A percentile compares a stretch with the other conserved stretches of the same genome.
Evolutionary conservation across 1,284 basidiomycete genomes (phyloP).

Genomic region (Melampsora americana): DNA sequence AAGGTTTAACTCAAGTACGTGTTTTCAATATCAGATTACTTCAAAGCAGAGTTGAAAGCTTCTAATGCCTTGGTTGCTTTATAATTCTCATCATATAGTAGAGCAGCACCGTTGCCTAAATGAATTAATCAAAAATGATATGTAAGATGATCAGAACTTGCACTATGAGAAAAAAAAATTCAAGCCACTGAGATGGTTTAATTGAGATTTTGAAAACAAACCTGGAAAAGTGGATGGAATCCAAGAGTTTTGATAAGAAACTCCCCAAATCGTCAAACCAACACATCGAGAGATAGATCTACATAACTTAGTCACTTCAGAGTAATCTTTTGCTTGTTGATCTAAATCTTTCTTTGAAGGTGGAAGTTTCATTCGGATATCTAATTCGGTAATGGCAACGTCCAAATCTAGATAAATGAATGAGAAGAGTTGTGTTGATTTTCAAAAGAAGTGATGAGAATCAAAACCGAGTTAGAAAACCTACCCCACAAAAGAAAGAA

Average conservation of each 20-base stretch:
- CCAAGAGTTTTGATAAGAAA: constrained; percentile 14
- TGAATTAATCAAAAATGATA: not conserved
- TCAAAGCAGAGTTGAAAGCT: not conserved
- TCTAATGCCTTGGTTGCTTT: not conserved
- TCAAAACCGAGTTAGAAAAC: not conserved
- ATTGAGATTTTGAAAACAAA: too few species aligned
- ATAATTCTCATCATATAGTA: constrained; percentile 2
- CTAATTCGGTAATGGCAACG: constrained; percentile 25
- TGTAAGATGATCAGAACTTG: not conserved
- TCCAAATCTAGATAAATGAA: constrained; percentile 10
- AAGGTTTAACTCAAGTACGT: too few species aligned
- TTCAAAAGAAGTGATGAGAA: not conserved
- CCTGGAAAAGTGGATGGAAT: not conserved
- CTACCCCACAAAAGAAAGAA: too few species aligned
- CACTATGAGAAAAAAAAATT: too few species aligned
- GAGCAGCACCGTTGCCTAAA: not conserved
- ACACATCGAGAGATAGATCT: not conserved
- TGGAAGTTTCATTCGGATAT: constrained; percentile 16
- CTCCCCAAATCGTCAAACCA: constrained; percentile 14
- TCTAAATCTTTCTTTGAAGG: not conserved
- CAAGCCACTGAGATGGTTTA: too few species aligned
- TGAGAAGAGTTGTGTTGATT: not conserved
- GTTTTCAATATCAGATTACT: too few species aligned
- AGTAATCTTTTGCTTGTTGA: not conserved
- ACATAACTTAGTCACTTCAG: not conserved